These are phyloP conservation scores for Monilinia polystroma DNA, from an alignment of 2,329 filamentous ascomycete species.

Conservation along the genomic window DNA sequence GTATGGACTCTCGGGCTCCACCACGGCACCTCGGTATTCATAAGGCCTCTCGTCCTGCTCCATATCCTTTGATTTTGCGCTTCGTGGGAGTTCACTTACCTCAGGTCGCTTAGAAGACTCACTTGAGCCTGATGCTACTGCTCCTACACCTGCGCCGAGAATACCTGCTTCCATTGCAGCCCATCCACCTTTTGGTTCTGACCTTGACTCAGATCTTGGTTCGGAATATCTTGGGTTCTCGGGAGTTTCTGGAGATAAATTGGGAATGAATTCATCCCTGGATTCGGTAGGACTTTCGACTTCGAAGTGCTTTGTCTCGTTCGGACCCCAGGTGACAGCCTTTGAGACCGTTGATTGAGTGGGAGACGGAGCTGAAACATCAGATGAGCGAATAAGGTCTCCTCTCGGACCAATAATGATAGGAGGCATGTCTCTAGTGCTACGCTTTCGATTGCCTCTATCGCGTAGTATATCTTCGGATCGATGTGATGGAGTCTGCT, in stretches of 20 bases:
- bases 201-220: neutral
- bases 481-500: neutral
- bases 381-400: slow-evolving; percentile 41
- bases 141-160: slow-evolving; percentile 44
- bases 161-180: slow-evolving; percentile 53
- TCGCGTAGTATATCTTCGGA: slow-evolving; percentile 12
- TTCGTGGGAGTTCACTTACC: slow-evolving; percentile 16
- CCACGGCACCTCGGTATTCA: slow-evolving; percentile 34
- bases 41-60: slow-evolving; percentile 29
- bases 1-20: slow-evolving; percentile 32
- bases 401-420: slow-evolving; percentile 45
- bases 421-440: slow-evolving; percentile 34
- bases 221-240: slow-evolving; percentile 33
- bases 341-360: slow-evolving; percentile 51
- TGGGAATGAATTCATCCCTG: slow-evolving; percentile 36
- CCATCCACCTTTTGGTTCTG: slow-evolving; percentile 44
- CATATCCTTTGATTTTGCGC: slow-evolving; percentile 18
- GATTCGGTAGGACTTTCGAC: slow-evolving; percentile 55
- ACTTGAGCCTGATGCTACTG: slow-evolving; percentile 33
- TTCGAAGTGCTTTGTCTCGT: slow-evolving; percentile 63
- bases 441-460: slow-evolving; percentile 29
- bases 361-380: slow-evolving; percentile 33
- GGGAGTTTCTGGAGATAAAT: slow-evolving; percentile 39
- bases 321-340: slow-evolving; percentile 63
- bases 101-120: slow-evolving; percentile 28